Percentiles rank a stretch among this genome's conserved stretches.
These are phyloP conservation scores for Jasminum sambac DNA, from an alignment of 257 asterid species.

Conservation along the genomic window DNA sequence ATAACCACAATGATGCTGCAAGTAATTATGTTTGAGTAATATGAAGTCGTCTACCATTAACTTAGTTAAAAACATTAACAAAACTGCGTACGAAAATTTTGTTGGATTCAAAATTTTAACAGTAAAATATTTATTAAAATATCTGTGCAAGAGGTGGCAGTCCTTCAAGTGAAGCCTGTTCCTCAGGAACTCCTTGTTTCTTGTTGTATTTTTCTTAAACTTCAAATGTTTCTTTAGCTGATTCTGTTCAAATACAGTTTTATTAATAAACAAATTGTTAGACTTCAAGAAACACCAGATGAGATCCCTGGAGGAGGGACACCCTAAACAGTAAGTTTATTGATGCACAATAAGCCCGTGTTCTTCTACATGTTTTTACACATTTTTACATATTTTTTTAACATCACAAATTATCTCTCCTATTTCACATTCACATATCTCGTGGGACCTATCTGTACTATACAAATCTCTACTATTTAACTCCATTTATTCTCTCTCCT, in stretches of 20 bases:
- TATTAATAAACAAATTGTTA: slow-evolving; percentile 96
- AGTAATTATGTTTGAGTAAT: not conserved
- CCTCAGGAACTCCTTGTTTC: slow-evolving; percentile 1
- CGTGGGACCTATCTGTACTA: too few species aligned
- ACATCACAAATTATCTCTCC: too few species aligned
- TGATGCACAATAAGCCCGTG: slow-evolving; percentile 97
- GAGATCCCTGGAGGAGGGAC: slow-evolving; percentile 99
- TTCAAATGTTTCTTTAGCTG: slow-evolving; percentile 6
- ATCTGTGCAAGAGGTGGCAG: not conserved
- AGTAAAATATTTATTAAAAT: not conserved
- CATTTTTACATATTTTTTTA: too few species aligned
- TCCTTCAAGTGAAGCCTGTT: slow-evolving; percentile 4
- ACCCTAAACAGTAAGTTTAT: slow-evolving; percentile 95
- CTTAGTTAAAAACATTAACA: not conserved
- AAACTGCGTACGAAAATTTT: not conserved
- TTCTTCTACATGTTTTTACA: too few species aligned
- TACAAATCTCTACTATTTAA: too few species aligned
- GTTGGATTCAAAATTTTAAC: not conserved
- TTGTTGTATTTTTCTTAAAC: not conserved
- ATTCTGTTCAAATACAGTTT: slow-evolving; percentile 43
- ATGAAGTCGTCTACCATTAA: not conserved
- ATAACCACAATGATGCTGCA: not conserved
- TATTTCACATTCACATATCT: too few species aligned
- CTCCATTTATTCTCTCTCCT: too few species aligned
- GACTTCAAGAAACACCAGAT: slow-evolving; percentile 97